Percentiles rank a stretch among this genome's conserved stretches.
These are phyloP conservation scores for Mucor mucedo DNA, from an alignment of 371 early-diverging fungal genomes.

Conservation along the genomic window DNA sequence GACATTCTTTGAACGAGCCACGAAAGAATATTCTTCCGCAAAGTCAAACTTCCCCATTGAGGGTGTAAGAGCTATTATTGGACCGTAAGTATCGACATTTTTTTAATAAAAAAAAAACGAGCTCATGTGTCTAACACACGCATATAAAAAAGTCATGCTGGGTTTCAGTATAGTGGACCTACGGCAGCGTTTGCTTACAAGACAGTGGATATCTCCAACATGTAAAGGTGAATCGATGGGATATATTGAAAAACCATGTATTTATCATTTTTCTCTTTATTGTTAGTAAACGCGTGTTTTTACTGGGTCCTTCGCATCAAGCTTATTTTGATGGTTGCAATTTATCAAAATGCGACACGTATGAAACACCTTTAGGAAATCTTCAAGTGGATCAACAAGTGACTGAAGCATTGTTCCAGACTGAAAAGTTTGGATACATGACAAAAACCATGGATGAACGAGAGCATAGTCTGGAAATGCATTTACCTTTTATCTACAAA, in stretches of 20 bases:
- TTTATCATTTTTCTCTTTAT: constrained; percentile 3
- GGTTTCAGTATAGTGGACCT: constrained; percentile 87
- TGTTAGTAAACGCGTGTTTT: constrained; percentile 78
- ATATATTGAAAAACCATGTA: background rate
- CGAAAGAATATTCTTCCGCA: constrained; percentile 46
- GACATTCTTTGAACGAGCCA: constrained; percentile 22
- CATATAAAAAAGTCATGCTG: constrained; percentile 82
- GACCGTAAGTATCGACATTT: constrained; percentile 66
- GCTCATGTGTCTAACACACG: background rate
- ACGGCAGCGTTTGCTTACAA: constrained; percentile 90
- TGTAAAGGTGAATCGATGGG: constrained; percentile 46
- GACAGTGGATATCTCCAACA: constrained; percentile 60
- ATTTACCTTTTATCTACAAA: constrained; percentile 85
- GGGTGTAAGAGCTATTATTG: constrained; percentile 79
- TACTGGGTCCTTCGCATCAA: constrained; percentile 95
- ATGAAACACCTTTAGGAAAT: constrained; percentile 89
- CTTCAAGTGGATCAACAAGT: constrained; percentile 73
- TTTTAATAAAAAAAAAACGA: background rate
- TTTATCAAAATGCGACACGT: constrained; percentile 68
- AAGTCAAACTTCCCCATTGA: constrained; percentile 45
- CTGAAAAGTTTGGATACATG: constrained; percentile 75
- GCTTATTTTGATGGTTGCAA: constrained; percentile 82
- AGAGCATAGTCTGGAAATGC: constrained; percentile 97
- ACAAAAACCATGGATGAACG: constrained; percentile 74
- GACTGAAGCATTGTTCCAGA: constrained; percentile 53